Conservation (phyloP, 176 grass and related monocot genomes). For the Aegilops sharonensis region DNA sequence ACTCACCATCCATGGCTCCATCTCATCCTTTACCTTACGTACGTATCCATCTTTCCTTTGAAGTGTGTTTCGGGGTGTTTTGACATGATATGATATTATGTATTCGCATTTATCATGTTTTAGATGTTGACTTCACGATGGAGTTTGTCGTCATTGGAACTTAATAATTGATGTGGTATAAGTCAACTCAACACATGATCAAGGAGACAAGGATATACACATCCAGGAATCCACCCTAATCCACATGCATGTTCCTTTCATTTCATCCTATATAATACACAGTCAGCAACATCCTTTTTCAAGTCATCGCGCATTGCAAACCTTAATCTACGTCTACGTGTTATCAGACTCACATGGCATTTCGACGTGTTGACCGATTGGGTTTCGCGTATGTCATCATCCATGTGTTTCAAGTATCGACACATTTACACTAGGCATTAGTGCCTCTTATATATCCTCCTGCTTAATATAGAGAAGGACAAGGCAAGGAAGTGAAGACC, state of each 20-base stretch:
- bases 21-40: neutral
- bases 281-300: slow-evolving; percentile 9
- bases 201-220: neutral
- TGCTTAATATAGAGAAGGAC: too few relatives aligned
- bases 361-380: neutral
- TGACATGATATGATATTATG: neutral
- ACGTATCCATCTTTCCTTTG: neutral
- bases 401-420: neutral
- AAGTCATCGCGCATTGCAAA: slow-evolving; percentile 14
- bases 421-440: neutral
- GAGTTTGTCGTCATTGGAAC: neutral
- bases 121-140: neutral
- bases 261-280: slow-evolving; percentile 19
- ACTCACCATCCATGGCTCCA: neutral
- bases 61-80: neutral
- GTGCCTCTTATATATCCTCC: too few relatives aligned
- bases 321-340: neutral
- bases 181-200: neutral
- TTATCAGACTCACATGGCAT: slow-evolving; percentile 7
- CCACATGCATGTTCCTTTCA: neutral
- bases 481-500: too few relatives aligned
- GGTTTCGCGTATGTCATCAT: neutral
- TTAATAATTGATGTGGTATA: neutral
- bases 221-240: neutral
- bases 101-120: neutral